Evolutionary conservation across 176 grass and related monocot species (phyloP).

Genomic region (Rhynchospora tenuis): DNA sequence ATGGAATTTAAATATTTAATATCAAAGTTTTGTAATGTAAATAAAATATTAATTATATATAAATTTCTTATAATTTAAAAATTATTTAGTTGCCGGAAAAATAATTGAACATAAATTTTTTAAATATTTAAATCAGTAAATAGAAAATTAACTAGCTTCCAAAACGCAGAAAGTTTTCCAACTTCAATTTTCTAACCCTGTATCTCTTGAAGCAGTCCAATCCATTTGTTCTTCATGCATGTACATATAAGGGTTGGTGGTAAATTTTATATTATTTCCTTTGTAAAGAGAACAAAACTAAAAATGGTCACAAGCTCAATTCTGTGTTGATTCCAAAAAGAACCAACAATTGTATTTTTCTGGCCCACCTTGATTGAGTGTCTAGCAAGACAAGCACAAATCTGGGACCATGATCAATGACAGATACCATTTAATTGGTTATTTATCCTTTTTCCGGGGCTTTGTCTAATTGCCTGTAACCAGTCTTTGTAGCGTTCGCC

Average conservation of each 20-base stretch:
- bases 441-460: background rate
- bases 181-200: background rate
- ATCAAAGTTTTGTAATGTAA: too few species aligned
- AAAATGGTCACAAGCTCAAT: background rate
- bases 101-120: too few species aligned
- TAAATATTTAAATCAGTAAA: too few species aligned
- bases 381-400: conserved; percentile 11
- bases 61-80: background rate
- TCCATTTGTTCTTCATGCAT: background rate
- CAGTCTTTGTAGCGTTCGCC: background rate
- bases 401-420: background rate
- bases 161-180: background rate
- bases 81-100: background rate
- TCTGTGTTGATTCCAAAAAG: background rate
- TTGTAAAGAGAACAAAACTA: background rate
- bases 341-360: background rate
- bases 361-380: background rate
- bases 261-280: background rate
- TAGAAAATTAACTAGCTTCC: background rate
- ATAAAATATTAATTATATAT: too few species aligned
- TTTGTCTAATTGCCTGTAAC: background rate
- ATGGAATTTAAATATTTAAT: too few species aligned
- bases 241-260: background rate
- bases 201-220: background rate
- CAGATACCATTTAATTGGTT: background rate